These are phyloP conservation scores for Aurantiochytrium sp. DNA, from an alignment of 108 stramenopile species.

Conservation along the genomic window DNA sequence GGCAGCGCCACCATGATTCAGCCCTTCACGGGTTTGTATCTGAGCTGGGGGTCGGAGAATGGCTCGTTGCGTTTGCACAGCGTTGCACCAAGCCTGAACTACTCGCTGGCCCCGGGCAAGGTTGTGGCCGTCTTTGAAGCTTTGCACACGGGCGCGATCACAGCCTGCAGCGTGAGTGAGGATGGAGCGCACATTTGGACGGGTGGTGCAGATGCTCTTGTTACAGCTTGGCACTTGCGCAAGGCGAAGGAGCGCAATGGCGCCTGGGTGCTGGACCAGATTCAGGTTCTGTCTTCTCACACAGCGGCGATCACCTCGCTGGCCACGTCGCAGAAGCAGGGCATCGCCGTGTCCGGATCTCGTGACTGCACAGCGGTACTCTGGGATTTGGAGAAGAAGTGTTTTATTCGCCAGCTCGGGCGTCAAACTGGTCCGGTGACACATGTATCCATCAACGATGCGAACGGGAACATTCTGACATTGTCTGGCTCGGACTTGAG, in stretches of 20 bases:
- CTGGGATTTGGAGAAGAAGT: constrained; percentile 6
- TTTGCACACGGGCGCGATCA: background rate
- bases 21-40: background rate
- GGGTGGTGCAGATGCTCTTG: background rate
- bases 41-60: constrained; percentile 6
- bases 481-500: background rate
- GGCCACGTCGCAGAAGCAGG: background rate
- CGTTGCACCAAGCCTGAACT: background rate
- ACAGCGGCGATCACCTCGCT: background rate
- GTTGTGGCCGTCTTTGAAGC: background rate
- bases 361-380: background rate
- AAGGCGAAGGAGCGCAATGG: background rate
- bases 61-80: background rate
- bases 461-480: background rate
- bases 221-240: background rate
- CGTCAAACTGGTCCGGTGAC: background rate
- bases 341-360: background rate
- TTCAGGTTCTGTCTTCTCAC: background rate
- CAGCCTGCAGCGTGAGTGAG: background rate
- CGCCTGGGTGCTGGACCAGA: background rate
- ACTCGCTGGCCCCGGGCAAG: background rate
- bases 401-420: background rate
- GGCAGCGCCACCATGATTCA: background rate
- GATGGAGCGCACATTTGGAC: background rate
- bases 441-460: background rate